Percentiles rank a stretch among this genome's conserved stretches.
Conservation (phyloP, 2,329 filamentous ascomycete species). For the Colletotrichum costaricense region DNA sequence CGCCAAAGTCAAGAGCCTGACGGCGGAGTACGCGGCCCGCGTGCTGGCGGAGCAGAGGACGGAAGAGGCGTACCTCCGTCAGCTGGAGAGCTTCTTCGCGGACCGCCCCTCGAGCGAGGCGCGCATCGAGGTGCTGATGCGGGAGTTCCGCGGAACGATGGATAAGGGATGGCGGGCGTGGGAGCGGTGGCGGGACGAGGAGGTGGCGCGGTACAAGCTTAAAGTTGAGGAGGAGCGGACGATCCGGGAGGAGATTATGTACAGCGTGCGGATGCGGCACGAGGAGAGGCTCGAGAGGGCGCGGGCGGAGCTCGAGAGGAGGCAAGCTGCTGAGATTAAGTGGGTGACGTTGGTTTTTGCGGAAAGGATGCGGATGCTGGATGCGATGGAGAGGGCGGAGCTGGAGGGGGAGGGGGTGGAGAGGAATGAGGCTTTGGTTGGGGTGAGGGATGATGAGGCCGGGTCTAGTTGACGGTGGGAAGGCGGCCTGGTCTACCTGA, state of each 20-base stretch:
- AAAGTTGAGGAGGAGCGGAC: constrained; percentile 52
- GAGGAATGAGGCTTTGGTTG: neutral
- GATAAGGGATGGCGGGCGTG: constrained; percentile 53
- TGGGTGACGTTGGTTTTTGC: constrained; percentile 59
- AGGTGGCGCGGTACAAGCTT: constrained; percentile 50
- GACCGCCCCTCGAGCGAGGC: constrained; percentile 42
- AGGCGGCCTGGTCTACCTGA: constrained; percentile 1
- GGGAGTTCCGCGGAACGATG: constrained; percentile 51
- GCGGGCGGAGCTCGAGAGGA: constrained; percentile 45
- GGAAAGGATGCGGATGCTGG: constrained; percentile 57
- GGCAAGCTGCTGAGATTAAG: constrained; percentile 54
- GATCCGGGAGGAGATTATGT: constrained; percentile 56
- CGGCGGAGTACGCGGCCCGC: constrained; percentile 54
- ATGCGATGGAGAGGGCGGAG: constrained; percentile 54
- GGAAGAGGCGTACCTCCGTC: constrained; percentile 55
- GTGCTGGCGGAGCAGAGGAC: constrained; percentile 53
- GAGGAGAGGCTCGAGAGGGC: constrained; percentile 41
- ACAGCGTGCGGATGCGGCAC: constrained; percentile 48
- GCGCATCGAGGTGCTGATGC: constrained; percentile 46
- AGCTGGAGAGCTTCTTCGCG: constrained; percentile 51
- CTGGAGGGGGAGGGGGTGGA: constrained; percentile 48
- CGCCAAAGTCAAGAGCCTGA: constrained; percentile 48
- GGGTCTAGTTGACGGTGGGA: constrained; percentile 5
- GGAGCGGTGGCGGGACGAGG: constrained; percentile 52
- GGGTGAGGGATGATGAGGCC: neutral